phyloP scores from a whole-genome alignment of 2,329 filamentous ascomycete species.

The Diaporthe batatas region DNA sequence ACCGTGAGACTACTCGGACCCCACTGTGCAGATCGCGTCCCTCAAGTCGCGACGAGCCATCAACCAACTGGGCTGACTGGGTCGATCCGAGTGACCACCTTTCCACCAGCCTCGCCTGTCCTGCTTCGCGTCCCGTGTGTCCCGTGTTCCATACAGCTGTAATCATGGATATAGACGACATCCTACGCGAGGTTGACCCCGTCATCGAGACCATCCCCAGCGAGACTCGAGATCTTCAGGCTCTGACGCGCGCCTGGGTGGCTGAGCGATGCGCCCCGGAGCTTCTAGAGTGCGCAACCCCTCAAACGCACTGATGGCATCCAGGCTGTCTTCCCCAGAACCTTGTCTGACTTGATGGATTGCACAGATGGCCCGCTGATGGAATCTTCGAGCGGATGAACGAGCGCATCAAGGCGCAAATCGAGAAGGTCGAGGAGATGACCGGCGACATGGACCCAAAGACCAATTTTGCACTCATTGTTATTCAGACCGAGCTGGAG shows the following conservation, averaged over 20 bases:
- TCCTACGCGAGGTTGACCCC: slow-evolving; percentile 80
- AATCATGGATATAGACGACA: slow-evolving; percentile 83
- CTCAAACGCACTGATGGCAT: slow-evolving; percentile 43
- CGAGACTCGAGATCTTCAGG: slow-evolving; percentile 83
- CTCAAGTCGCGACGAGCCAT: slow-evolving; percentile 14
- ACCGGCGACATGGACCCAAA: slow-evolving; percentile 89
- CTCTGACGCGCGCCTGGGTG: slow-evolving; percentile 91
- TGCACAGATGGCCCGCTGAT: slow-evolving; percentile 72
- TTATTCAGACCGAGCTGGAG: slow-evolving; percentile 96
- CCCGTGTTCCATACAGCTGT: background rate
- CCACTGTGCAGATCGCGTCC: slow-evolving; percentile 28
- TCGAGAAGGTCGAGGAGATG: slow-evolving; percentile 63
- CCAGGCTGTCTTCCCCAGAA: background rate
- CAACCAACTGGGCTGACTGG: background rate
- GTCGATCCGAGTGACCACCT: background rate
- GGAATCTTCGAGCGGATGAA: slow-evolving; percentile 87
- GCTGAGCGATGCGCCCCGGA: slow-evolving; percentile 92
- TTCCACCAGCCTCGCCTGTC: background rate
- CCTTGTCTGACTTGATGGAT: background rate
- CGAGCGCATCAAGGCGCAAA: slow-evolving; percentile 63
- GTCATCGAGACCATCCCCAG: slow-evolving; percentile 65
- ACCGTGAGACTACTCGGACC: background rate
- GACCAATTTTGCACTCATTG: slow-evolving; percentile 92
- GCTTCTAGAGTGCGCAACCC: slow-evolving; percentile 76
- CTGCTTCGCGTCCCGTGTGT: background rate